These are phyloP conservation scores for Maudiozyma bulderi DNA, from an alignment of 805 yeast species.

Conservation along the genomic window DNA sequence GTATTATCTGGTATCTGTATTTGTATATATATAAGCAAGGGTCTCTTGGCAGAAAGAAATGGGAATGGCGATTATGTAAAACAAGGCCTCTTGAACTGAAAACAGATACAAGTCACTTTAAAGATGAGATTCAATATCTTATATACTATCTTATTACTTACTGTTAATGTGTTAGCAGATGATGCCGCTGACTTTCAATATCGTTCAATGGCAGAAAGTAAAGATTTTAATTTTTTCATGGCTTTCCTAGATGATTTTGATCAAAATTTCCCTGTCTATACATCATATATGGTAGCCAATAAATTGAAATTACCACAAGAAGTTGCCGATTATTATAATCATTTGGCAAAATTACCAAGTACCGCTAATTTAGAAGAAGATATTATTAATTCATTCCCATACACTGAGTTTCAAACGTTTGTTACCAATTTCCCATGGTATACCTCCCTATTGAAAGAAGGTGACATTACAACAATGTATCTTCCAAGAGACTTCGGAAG, in stretches of 20 bases:
- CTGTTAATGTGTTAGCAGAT: background rate
- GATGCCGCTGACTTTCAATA: background rate
- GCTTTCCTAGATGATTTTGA: constrained; percentile 28
- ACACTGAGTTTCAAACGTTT: constrained; percentile 29
- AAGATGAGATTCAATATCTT: too few species aligned
- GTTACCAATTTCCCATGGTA: constrained; percentile 29
- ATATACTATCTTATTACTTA: too few species aligned
- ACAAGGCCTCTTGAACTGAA: too few species aligned
- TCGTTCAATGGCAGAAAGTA: constrained; percentile 25
- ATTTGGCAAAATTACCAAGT: constrained; percentile 19
- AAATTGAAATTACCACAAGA: constrained; percentile 29
- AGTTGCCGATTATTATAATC: constrained; percentile 28
- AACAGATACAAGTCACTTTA: too few species aligned
- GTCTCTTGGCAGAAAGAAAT: too few species aligned
- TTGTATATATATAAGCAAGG: too few species aligned
- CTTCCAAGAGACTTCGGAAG: constrained; percentile 20
- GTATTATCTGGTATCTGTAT: too few species aligned
- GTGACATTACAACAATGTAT: constrained; percentile 15
- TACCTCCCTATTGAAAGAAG: constrained; percentile 14
- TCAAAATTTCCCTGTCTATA: constrained; percentile 21
- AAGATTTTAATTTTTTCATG: constrained; percentile 26
- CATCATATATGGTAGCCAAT: constrained; percentile 28
- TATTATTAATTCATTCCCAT: constrained; percentile 28
- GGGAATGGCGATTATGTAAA: too few species aligned
- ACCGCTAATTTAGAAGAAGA: constrained; percentile 20